Evolutionary conservation across 192 early-diverging fungal species (phyloP).

Genomic region (Paraglomus brasilianum): DNA sequence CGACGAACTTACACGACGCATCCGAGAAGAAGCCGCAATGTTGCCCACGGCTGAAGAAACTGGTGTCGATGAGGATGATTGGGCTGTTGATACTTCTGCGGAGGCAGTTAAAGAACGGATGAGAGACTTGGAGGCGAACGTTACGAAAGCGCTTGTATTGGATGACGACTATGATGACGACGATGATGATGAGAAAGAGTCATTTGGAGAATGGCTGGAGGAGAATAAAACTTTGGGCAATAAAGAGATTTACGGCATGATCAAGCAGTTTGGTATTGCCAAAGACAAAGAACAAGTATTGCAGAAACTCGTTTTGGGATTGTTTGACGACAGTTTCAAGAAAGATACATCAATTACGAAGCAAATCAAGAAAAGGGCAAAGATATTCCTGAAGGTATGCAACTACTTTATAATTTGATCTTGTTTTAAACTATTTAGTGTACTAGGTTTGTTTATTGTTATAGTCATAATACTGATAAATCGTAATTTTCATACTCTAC

Average conservation of each 20-base stretch:
- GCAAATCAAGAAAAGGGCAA: constrained; percentile 70
- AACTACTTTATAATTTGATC: background rate
- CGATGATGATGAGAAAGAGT: constrained; percentile 67
- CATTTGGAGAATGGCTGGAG: constrained; percentile 74
- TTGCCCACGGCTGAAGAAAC: constrained; percentile 52
- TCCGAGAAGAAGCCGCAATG: constrained; percentile 68
- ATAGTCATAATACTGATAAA: background rate
- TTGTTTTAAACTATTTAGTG: background rate
- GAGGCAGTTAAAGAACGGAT: constrained; percentile 77
- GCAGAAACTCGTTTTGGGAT: constrained; percentile 76
- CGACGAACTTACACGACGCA: constrained; percentile 66
- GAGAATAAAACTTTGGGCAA: constrained; percentile 56
- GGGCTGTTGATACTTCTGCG: constrained; percentile 77
- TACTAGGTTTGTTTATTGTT: background rate
- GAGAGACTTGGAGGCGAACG: constrained; percentile 58
- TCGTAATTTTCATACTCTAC: background rate
- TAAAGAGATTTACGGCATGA: constrained; percentile 75
- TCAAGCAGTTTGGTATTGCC: constrained; percentile 69
- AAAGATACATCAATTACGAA: constrained; percentile 43
- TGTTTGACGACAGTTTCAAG: constrained; percentile 61
- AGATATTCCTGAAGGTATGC: constrained; percentile 60
- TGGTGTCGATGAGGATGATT: constrained; percentile 67
- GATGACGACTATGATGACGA: constrained; percentile 64
- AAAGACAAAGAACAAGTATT: constrained; percentile 74
- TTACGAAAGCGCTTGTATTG: constrained; percentile 45